phyloP scores from a whole-genome alignment of 1,139 yeast species.

The Pichia sp. region DNA sequence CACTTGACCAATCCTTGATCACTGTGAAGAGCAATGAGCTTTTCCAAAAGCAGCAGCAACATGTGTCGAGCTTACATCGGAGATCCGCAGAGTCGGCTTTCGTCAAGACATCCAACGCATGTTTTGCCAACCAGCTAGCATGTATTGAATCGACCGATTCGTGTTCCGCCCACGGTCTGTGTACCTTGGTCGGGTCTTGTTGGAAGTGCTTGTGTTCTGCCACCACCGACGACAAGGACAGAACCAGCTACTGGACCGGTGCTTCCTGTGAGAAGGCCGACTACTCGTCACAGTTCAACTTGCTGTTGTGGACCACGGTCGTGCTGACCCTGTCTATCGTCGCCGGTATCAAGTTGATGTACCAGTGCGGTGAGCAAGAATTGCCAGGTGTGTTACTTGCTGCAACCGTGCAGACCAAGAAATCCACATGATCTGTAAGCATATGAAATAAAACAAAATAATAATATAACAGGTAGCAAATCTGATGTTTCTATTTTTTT shows the following conservation, averaged over 20 bases:
- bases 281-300: slow-evolving; percentile 57
- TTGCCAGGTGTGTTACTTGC: slow-evolving; percentile 68
- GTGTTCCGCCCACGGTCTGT: slow-evolving; percentile 63
- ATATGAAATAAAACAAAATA: not conserved
- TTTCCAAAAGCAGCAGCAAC: slow-evolving; percentile 1
- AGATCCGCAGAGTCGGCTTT: not conserved
- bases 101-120: slow-evolving; percentile 18
- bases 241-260: slow-evolving; percentile 67
- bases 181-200: slow-evolving; percentile 43
- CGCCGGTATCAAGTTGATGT: slow-evolving; percentile 53
- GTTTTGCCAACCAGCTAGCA: slow-evolving; percentile 45
- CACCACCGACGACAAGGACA: slow-evolving; percentile 36
- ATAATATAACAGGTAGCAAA: not conserved
- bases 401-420: slow-evolving; percentile 45
- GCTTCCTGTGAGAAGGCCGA: slow-evolving; percentile 62
- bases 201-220: slow-evolving; percentile 60
- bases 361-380: slow-evolving; percentile 52
- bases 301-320: slow-evolving; percentile 62
- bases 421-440: slow-evolving; percentile 20
- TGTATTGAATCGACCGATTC: slow-evolving; percentile 51
- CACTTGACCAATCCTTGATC: slow-evolving; percentile 28
- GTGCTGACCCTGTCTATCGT: slow-evolving; percentile 44
- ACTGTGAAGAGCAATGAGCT: slow-evolving; percentile 18
- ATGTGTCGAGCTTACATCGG: not conserved
- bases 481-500: not conserved